Percentiles rank a stretch among this genome's conserved stretches.
Conservation (phyloP, 306 rosid genomes). For the Lablab purpureus region DNA sequence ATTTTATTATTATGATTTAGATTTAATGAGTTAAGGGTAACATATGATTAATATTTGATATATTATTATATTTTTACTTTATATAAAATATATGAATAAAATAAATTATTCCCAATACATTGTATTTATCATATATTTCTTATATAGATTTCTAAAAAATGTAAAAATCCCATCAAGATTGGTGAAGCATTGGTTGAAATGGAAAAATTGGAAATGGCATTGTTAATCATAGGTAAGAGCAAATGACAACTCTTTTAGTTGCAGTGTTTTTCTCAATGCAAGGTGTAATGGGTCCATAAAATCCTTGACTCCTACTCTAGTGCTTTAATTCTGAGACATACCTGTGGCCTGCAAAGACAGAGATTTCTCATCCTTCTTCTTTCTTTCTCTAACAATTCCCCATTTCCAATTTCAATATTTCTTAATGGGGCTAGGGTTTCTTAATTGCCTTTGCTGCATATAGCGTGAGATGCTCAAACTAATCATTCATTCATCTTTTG, state of each 20-base stretch:
- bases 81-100: too few relatives aligned
- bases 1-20: too few relatives aligned
- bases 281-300: constrained; percentile 71
- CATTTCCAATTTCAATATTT: constrained; percentile 7
- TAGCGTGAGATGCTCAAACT: constrained; percentile 6
- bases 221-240: constrained; percentile 14
- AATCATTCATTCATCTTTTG: constrained; percentile 11
- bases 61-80: too few relatives aligned
- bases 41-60: too few relatives aligned
- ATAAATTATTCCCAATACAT: too few relatives aligned
- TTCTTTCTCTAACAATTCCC: neutral
- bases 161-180: neutral
- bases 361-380: constrained; percentile 74
- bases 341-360: constrained; percentile 77
- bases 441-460: neutral
- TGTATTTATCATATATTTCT: too few relatives aligned
- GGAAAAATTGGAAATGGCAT: constrained; percentile 4
- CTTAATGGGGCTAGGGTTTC: neutral
- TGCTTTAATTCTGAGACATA: constrained; percentile 64
- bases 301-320: constrained; percentile 80
- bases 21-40: too few relatives aligned
- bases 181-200: constrained; percentile 9
- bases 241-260: constrained; percentile 57
- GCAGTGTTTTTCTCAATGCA: constrained; percentile 70
- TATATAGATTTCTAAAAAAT: too few relatives aligned